These are phyloP conservation scores for Singerocomus inundabilis DNA, from an alignment of 1,284 basidiomycete species.

Conservation along the genomic window DNA sequence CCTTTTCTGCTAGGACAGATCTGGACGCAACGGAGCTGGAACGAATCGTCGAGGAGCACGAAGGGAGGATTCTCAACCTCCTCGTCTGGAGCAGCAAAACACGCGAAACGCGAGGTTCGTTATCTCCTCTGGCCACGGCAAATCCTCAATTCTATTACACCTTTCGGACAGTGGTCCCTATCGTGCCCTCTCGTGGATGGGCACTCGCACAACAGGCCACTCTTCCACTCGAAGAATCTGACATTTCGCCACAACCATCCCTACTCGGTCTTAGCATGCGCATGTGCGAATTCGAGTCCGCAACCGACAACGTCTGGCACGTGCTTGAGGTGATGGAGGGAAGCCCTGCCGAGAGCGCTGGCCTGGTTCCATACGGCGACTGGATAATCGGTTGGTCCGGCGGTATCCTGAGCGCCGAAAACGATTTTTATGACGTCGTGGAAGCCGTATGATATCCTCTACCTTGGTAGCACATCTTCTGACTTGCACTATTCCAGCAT, in stretches of 20 bases:
- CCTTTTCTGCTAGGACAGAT: conserved; percentile 50
- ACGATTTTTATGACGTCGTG: conserved; percentile 95
- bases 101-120: conserved; percentile 78
- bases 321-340: conserved; percentile 96
- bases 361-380: conserved; percentile 85
- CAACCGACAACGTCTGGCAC: conserved; percentile 95
- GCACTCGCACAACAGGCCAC: conserved; percentile 46
- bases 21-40: conserved; percentile 78
- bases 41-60: conserved; percentile 82
- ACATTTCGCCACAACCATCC: conserved; percentile 60
- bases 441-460: conserved; percentile 66
- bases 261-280: conserved; percentile 91
- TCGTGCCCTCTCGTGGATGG: conserved; percentile 87
- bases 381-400: conserved; percentile 95
- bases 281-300: conserved; percentile 84
- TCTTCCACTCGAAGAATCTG: conserved; percentile 37
- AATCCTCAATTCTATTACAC: conserved; percentile 1
- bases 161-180: conserved; percentile 65
- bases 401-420: conserved; percentile 87
- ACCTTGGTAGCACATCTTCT: conserved; percentile 8
- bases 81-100: conserved; percentile 92
- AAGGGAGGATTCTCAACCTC: conserved; percentile 76
- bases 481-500: conserved; percentile 53
- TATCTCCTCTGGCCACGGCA: not conserved
- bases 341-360: conserved; percentile 89